Conservation (phyloP, 1,139 yeast species). For the Saccharomyces hybrid region DNA sequence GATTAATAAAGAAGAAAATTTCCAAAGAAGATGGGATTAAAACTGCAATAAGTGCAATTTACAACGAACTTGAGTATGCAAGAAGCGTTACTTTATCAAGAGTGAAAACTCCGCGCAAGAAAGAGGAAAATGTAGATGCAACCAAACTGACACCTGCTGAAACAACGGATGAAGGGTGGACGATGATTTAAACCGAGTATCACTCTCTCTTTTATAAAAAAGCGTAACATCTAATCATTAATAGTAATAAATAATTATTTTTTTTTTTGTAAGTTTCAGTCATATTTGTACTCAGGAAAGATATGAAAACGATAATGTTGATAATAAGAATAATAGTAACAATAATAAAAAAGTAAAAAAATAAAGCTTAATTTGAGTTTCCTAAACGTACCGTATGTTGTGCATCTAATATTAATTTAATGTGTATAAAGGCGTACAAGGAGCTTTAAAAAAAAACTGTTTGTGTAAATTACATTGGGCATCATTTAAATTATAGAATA, state of each 20-base stretch:
- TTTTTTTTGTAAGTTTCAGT: not conserved
- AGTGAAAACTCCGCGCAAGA: not conserved
- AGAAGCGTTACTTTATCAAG: conserved; percentile 28
- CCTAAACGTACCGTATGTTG: not conserved
- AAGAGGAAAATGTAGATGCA: not conserved
- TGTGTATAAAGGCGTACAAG: not conserved
- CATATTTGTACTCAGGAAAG: not conserved
- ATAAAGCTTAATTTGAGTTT: no score
- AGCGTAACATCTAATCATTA: not conserved
- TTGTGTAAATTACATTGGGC: not conserved
- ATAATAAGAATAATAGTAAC: no score
- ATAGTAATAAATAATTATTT: no score
- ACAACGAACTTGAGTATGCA: conserved; percentile 76
- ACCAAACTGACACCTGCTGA: not conserved
- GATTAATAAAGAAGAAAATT: conserved; percentile 52
- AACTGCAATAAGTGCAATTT: conserved; percentile 67
- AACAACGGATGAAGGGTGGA: not conserved
- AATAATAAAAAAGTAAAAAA: no score
- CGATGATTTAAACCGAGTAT: not conserved
- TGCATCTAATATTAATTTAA: no score
- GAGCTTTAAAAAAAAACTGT: not conserved
- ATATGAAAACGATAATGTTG: no score
- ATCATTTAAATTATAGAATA: not conserved
- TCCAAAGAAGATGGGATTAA: conserved; percentile 70
- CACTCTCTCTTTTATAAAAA: not conserved